Conservation (phyloP, 2,329 filamentous ascomycete genomes). For the Alternaria consortialis region DNA sequence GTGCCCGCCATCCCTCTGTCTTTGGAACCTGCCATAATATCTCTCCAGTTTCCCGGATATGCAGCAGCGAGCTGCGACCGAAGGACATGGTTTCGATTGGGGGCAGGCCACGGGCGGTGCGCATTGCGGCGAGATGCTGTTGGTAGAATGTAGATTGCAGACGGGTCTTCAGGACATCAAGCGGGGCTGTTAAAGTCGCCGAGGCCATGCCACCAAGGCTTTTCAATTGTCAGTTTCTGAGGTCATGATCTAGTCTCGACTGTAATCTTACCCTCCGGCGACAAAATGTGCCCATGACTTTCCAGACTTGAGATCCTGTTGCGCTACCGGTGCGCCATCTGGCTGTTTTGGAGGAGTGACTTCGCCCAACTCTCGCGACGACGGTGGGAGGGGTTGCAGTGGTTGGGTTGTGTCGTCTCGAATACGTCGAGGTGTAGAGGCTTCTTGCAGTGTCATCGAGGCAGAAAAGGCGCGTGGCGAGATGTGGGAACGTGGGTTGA, state of each 20-base stretch:
- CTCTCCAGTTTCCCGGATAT: slow-evolving; percentile 85
- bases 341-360: slow-evolving; percentile 58
- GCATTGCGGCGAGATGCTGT: slow-evolving; percentile 74
- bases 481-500: not conserved
- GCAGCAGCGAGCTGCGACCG: slow-evolving; percentile 71
- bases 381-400: slow-evolving; percentile 46
- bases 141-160: slow-evolving; percentile 96
- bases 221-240: slow-evolving; percentile 27
- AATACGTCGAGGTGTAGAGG: slow-evolving; percentile 40
- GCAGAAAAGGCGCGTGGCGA: slow-evolving; percentile 21
- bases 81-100: slow-evolving; percentile 69
- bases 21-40: slow-evolving; percentile 84
- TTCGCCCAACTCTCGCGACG: slow-evolving; percentile 70
- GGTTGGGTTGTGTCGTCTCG: slow-evolving; percentile 37
- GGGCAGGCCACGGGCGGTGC: slow-evolving; percentile 65
- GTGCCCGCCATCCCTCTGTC: slow-evolving; percentile 81
- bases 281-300: slow-evolving; percentile 94
- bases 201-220: slow-evolving; percentile 91
- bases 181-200: slow-evolving; percentile 88
- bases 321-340: slow-evolving; percentile 51
- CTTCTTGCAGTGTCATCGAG: slow-evolving; percentile 50
- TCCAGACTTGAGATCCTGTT: slow-evolving; percentile 55
- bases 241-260: slow-evolving; percentile 31
- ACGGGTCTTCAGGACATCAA: slow-evolving; percentile 92
- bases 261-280: slow-evolving; percentile 76